Evolutionary conservation across 495 filamentous ascomycete genomes (phyloP), one percentile per base, ranked within the genome.

Genomic region (Annulohypoxylon moriforme): DNA sequence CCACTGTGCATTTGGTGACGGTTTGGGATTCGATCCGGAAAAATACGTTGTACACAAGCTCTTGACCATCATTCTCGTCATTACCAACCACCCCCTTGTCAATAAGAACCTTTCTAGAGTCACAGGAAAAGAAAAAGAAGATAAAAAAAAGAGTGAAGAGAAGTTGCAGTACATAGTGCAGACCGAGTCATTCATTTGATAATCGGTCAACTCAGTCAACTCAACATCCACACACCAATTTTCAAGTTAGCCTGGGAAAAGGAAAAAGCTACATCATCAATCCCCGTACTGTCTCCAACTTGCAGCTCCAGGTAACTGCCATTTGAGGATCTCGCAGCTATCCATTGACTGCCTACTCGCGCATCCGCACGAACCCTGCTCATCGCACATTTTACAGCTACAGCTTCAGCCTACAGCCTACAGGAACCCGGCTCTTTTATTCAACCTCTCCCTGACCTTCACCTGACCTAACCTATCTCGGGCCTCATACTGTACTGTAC

Each of bases 111-210:
- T 10, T 42, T 13, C 18, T 8, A 46, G 34, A 66, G 42, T 50
- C n/a, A 63, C 29, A 50, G 50, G 25, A 52, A 34, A 33, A 57
- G 50, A 57, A 64, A 16, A 40, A 59, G 22, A 8, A 61, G 25
- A 22, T 18, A 50, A 52, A 58, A n/a, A 52, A n/a, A 31, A 55
- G 14, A 55, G 29, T 13, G 14, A 55, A 33, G 24, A 55, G 24
- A 56, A 11, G 13, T 36, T 36, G 8, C n/a, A 56, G 52, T 36
- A 56, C 52, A 56, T 56, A 56, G n/a, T 29, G 14, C 20, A 60
- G 63, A 70, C 74, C 71, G 76, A 77, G 76, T 77, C 76, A 77
- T 77, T 76, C 60, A 67, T 44, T 74, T 77, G 76, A 77, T 77
- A 67, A 72, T 77, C 73, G 75, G 73, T 69, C 68, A 67, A 76